Evolutionary conservation across 441 rosid genomes (phyloP).

Genomic region (Corymbia citriodora): DNA sequence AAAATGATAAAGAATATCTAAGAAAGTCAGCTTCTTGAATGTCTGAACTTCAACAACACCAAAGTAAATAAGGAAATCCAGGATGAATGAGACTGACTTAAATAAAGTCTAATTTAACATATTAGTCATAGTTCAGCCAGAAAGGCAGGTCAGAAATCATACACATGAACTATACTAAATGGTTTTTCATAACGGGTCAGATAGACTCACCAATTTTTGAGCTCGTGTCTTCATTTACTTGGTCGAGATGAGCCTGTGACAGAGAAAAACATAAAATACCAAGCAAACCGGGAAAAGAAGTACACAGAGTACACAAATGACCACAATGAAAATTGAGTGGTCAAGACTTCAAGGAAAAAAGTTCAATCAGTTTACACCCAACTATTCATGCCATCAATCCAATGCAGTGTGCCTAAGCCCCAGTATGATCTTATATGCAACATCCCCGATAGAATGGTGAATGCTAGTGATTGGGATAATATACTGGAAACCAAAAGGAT

Average conservation of each 20-base stretch:
- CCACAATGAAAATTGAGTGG: neutral
- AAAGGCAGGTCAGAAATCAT: neutral
- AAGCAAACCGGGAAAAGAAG: neutral
- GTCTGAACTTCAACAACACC: neutral
- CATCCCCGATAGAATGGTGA: neutral
- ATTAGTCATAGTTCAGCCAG: neutral
- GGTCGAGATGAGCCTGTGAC: constrained; percentile 71
- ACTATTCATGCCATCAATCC: neutral
- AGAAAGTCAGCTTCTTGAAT: neutral
- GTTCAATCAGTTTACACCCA: neutral
- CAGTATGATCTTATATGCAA: neutral
- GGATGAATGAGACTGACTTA: neutral
- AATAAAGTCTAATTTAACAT: neutral
- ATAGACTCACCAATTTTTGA: constrained; percentile 59
- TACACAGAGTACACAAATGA: neutral
- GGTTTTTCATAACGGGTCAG: neutral
- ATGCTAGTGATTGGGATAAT: neutral
- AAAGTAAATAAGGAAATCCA: neutral
- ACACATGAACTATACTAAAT: neutral
- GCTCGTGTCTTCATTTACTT: constrained; percentile 45
- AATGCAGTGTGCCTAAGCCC: neutral
- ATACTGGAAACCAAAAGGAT: neutral
- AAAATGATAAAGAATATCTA: neutral
- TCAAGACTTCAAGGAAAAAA: neutral
- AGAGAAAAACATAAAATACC: neutral